phyloP scores from a whole-genome alignment of 1,139 yeast genomes.

The Suhomyces maxii region DNA sequence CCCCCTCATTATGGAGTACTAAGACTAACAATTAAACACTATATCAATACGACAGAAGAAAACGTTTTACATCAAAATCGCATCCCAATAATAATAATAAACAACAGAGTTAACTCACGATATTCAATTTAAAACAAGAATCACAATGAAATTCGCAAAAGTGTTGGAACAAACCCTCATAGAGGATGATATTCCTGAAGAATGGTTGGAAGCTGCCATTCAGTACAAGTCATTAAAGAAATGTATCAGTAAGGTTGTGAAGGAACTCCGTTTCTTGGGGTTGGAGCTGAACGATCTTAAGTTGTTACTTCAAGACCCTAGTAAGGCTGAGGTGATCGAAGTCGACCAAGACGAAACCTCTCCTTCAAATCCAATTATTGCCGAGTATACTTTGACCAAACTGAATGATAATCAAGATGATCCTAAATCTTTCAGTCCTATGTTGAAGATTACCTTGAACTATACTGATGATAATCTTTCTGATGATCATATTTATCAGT shows the following conservation, averaged over 20 bases:
- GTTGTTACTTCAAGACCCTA: conserved; percentile 37
- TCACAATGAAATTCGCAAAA: conserved; percentile 70
- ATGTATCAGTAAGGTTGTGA: conserved; percentile 60
- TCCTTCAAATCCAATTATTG: conserved; percentile 42
- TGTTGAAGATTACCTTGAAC: conserved; percentile 41
- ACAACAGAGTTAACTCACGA: neutral
- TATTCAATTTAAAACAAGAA: neutral
- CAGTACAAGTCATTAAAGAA: conserved; percentile 72
- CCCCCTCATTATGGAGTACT: neutral
- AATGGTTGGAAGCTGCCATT: conserved; percentile 70
- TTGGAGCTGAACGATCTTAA: conserved; percentile 50
- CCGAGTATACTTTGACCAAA: conserved; percentile 43
- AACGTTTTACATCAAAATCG: neutral
- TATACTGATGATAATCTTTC: conserved; percentile 31
- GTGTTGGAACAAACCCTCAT: conserved; percentile 61
- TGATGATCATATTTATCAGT: conserved; percentile 38
- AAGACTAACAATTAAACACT: neutral
- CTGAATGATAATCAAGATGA: conserved; percentile 16
- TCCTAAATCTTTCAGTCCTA: conserved; percentile 30
- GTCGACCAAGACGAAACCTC: conserved; percentile 33
- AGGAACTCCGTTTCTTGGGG: conserved; percentile 56
- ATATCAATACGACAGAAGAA: neutral
- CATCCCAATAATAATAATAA: neutral
- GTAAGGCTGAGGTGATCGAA: conserved; percentile 30
- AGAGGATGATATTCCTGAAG: conserved; percentile 63